phyloP scores from a whole-genome alignment of 495 filamentous ascomycete species.

The Cairneyella variabilis region DNA sequence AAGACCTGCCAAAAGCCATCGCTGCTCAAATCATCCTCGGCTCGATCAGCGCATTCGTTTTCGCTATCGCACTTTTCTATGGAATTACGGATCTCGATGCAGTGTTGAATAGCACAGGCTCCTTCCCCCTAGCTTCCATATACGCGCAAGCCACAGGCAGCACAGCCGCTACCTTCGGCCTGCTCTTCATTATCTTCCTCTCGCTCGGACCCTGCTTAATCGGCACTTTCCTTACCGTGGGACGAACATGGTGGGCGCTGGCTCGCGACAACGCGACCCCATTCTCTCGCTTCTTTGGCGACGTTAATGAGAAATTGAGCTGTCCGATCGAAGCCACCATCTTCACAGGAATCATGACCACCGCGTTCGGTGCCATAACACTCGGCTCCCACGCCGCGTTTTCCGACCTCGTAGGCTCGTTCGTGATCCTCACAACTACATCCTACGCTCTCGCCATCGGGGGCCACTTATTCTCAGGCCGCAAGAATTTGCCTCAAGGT shows the following conservation, averaged over 20 bases:
- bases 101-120: constrained; percentile 50
- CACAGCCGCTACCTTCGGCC: constrained; percentile 55
- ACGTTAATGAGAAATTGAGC: constrained; percentile 46
- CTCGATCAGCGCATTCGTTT: constrained; percentile 63
- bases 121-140: constrained; percentile 72
- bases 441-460: constrained; percentile 76
- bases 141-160: constrained; percentile 71
- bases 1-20: constrained; percentile 60
- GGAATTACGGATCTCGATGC: constrained; percentile 59
- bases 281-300: constrained; percentile 11
- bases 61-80: constrained; percentile 70
- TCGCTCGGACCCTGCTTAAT: constrained; percentile 59
- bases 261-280: constrained; percentile 14
- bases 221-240: constrained; percentile 69
- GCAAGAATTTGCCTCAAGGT: constrained; percentile 60
- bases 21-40: constrained; percentile 54
- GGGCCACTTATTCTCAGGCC: constrained; percentile 63
- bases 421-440: constrained; percentile 67
- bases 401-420: constrained; percentile 67
- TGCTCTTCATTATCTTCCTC: constrained; percentile 67
- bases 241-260: constrained; percentile 47
- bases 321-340: constrained; percentile 70
- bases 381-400: constrained; percentile 73
- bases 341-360: constrained; percentile 53
- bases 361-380: constrained; percentile 69